Base-by-base conservation (phyloP, 768 basidiomycete species). In the Leccinum olivaceopallidum region DNA sequence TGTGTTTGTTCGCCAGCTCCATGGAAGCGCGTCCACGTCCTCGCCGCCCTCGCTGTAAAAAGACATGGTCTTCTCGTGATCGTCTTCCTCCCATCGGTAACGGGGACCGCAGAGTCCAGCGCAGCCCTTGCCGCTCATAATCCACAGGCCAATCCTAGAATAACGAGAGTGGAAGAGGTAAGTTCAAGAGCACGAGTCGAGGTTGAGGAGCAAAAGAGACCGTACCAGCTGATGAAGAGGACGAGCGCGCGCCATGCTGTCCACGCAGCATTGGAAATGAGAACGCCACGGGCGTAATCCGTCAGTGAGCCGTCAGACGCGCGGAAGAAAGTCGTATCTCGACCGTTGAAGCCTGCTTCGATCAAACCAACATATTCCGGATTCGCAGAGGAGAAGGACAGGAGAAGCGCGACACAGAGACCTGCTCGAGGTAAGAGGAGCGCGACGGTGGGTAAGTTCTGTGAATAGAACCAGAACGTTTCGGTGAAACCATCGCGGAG, bases 91-190 rank as follows among this genome's bases (percentile, higher is more conserved):
- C 92, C 90, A 92, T 63, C 88, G 81, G 67, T 86, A 85, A 14
- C 90, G 85, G 10, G 92, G 92, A 49, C 92, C 92, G 72, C 90
- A 92, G 16, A 94, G 71, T n/a, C 92, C 91, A 53, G 85, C 92
- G 52, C 88, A 89, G 59, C 84, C 84, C 60, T 90, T 83, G 49
- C 86, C 89, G 52, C 89, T 90, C 65, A 90, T 75, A 56, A 89
- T 68, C 91, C 92, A 94, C 18, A 95, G 80, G 52, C 88, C 89
- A 54, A 90, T 71, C 84, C 90, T 91, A 65, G 16, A 56, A 42
- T 5, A 8, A 16, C 10, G 42, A 0, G 1, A n/a, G n/a, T 7
- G 3, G 28, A 36, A 26, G 60, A 20, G 57, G 60, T 24, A 18
- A 55, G 48, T 24, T 42, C 39, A 42, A 42, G 8, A 26, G 28